phyloP scores from a whole-genome alignment of 257 asterid genomes.

The Osmanthus fragrans region DNA sequence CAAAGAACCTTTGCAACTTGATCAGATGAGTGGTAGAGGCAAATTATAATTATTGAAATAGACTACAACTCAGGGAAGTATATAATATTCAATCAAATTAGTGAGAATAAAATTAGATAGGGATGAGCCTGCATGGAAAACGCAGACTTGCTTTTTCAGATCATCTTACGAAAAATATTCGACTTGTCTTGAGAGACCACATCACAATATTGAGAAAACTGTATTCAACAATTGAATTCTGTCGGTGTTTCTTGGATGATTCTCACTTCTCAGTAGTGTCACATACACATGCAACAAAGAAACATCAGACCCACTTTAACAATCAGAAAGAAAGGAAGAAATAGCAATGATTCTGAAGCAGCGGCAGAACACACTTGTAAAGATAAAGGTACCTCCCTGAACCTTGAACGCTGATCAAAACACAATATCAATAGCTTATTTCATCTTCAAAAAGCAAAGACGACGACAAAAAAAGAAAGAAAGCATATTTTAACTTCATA shows the following conservation, averaged over 20 bases:
- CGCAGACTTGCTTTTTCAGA: neutral
- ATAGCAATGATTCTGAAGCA: neutral
- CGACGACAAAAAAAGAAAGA: too few relatives aligned
- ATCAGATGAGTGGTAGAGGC: too few relatives aligned
- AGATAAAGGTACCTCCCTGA: conserved; percentile 21
- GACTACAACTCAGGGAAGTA: too few relatives aligned
- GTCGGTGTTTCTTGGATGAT: neutral
- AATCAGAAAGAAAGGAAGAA: neutral
- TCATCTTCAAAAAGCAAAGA: too few relatives aligned
- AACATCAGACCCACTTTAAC: neutral
- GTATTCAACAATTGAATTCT: neutral
- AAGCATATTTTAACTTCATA: too few relatives aligned
- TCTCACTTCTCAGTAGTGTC: neutral
- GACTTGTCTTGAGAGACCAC: neutral
- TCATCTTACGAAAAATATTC: neutral
- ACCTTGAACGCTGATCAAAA: conserved; percentile 27
- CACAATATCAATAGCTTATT: conserved; percentile 24
- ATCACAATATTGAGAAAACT: neutral
- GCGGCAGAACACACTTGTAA: neutral
- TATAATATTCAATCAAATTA: too few relatives aligned
- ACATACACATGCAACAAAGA: too few relatives aligned
- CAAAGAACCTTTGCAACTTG: conserved; percentile 18
- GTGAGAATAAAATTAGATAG: neutral
- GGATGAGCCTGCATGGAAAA: neutral
- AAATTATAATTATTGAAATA: too few relatives aligned